These are phyloP conservation scores for Suhomyces emberorum DNA, from an alignment of 805 yeast species.

Conservation along the genomic window DNA sequence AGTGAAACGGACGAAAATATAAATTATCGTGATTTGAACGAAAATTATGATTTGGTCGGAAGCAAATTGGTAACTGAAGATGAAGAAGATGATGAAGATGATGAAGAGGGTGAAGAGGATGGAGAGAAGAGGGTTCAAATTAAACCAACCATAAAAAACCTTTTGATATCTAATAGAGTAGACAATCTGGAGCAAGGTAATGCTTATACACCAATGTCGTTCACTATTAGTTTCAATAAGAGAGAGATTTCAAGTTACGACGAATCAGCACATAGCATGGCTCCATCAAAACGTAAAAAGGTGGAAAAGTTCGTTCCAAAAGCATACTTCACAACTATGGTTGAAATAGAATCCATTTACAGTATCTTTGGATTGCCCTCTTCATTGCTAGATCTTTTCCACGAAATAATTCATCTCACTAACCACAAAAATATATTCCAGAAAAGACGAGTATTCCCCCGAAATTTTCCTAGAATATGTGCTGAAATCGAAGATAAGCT, in stretches of 20 bases:
- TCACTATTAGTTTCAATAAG: slow-evolving; percentile 26
- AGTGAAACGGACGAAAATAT: slow-evolving; percentile 30
- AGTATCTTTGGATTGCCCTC: slow-evolving; percentile 48
- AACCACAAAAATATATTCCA: slow-evolving; percentile 51
- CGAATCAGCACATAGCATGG: background rate
- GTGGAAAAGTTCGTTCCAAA: slow-evolving; percentile 6
- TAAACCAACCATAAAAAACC: slow-evolving; percentile 24
- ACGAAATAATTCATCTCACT: slow-evolving; percentile 44
- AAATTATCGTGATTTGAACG: slow-evolving; percentile 45
- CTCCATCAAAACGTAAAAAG: slow-evolving; percentile 5
- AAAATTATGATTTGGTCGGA: slow-evolving; percentile 30
- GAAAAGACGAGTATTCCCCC: slow-evolving; percentile 38
- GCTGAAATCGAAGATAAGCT: slow-evolving; percentile 53
- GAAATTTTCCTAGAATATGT: slow-evolving; percentile 54
- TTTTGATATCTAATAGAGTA: slow-evolving; percentile 7
- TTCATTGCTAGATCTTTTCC: slow-evolving; percentile 44
- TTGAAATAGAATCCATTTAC: slow-evolving; percentile 29
- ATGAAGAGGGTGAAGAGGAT: slow-evolving; percentile 12
- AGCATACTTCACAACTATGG: slow-evolving; percentile 9
- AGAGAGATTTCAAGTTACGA: slow-evolving; percentile 4
- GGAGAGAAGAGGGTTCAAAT: slow-evolving; percentile 14
- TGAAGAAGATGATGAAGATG: slow-evolving; percentile 9
- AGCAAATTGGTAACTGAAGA: background rate
- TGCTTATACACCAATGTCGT: slow-evolving; percentile 20
- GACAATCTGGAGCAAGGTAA: slow-evolving; percentile 3